A percentile compares a stretch with the other conserved stretches of the same genome.
Evolutionary conservation across 1,284 basidiomycete species (phyloP).

Genomic region (Bjerkandera adusta): DNA sequence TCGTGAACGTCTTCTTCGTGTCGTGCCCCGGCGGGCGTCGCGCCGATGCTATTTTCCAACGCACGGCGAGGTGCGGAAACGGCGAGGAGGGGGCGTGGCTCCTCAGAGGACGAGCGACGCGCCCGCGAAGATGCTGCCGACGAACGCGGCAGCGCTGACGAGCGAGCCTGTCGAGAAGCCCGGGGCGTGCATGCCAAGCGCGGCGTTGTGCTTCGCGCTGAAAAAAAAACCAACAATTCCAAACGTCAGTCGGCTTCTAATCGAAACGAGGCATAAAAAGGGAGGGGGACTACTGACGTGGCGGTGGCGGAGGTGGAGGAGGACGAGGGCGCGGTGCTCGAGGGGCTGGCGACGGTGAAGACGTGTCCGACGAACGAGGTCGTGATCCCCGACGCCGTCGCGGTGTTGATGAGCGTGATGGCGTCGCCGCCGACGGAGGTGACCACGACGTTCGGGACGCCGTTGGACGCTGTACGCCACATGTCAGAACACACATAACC

Average conservation of each 20-base stretch:
- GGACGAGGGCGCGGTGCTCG: conserved; percentile 10
- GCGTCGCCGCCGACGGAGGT: conserved; percentile 23
- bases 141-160: conserved; percentile 10
- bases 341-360: conserved; percentile 21
- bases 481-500: not conserved
- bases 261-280: not conserved
- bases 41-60: no score
- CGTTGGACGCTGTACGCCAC: conserved; percentile 16
- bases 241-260: no score
- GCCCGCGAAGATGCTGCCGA: conserved; percentile 16
- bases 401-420: conserved; percentile 20
- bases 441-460: conserved; percentile 25
- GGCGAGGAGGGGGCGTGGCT: no score
- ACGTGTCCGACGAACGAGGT: conserved; percentile 26
- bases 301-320: conserved; percentile 6
- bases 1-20: not conserved
- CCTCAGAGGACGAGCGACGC: conserved; percentile 14
- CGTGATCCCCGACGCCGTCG: conserved; percentile 19
- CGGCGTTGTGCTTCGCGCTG: conserved; percentile 3
- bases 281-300: not conserved
- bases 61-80: no score
- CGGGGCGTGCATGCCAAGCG: not conserved
- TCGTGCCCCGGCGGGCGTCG: no score
- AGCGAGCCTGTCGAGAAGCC: conserved; percentile 8
- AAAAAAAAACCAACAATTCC: not conserved